A percentile compares a stretch with the other conserved stretches of the same genome.
These are phyloP conservation scores for Candida adriatica DNA, from an alignment of 805 yeast species.

Conservation along the genomic window DNA sequence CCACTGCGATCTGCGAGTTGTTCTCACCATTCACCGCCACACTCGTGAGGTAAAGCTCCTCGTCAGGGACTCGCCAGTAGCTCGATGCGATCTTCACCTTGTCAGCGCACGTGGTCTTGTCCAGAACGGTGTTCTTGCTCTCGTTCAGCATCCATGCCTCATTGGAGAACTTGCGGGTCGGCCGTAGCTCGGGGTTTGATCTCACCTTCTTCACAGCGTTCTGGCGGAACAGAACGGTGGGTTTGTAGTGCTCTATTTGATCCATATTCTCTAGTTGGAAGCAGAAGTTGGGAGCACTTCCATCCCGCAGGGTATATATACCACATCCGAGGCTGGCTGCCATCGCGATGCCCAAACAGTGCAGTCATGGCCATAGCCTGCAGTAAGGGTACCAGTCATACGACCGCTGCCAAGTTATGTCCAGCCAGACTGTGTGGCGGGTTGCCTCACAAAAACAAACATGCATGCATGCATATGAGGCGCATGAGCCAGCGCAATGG, in stretches of 20 bases:
- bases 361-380: too few relatives aligned
- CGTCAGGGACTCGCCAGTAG: constrained; percentile 25
- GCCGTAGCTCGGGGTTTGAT: constrained; percentile 10
- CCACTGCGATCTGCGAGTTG: constrained; percentile 38
- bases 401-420: too few relatives aligned
- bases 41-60: constrained; percentile 38
- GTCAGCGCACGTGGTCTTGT: constrained; percentile 35
- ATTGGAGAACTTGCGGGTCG: constrained; percentile 7
- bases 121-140: constrained; percentile 28
- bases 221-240: constrained; percentile 21
- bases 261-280: too few relatives aligned
- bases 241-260: constrained; percentile 23
- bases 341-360: too few relatives aligned
- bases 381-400: too few relatives aligned
- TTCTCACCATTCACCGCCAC: constrained; percentile 27
- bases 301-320: too few relatives aligned
- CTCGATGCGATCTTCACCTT: constrained; percentile 27
- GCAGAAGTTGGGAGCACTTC: too few relatives aligned
- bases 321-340: too few relatives aligned
- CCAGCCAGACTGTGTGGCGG: too few relatives aligned
- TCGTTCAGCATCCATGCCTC: constrained; percentile 19
- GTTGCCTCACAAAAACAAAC: too few relatives aligned
- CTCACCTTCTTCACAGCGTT: constrained; percentile 20
- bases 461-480: too few relatives aligned
- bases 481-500: too few relatives aligned